Evolutionary conservation across 2,329 filamentous ascomycete genomes (phyloP), one percentile per base, ranked within the genome.

Genomic region (Chrysoporthe austroafricana): DNA sequence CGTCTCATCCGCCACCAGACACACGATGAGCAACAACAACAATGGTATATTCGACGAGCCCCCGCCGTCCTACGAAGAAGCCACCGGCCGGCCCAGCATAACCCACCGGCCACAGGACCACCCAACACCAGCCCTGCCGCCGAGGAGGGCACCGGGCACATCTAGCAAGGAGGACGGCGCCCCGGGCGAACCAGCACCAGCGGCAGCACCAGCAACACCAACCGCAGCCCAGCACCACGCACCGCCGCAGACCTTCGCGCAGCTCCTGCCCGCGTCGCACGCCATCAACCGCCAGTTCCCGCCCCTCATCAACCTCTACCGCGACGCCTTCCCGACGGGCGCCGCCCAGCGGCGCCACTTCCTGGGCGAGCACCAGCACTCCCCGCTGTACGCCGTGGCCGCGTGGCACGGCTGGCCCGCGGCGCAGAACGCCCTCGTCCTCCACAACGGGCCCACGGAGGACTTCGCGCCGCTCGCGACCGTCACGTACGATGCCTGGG

Each of bases 371-470:
- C 73, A 76, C 68, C 74, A 77, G 67, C 54, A 71, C 32, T n/a
- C 70, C 14, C 77, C 77, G 0, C 68, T 77, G n/a, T 79, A 78
- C 68, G 74, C 77, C 3, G 74, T 78, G 2, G 66, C 71, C 18
- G 67, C 73, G 50, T 74, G 76, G 70, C 63, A 72, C 7, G 70
- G 71, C 4, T 73, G 73, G 70, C 16, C 62, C 16, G 26, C 43
- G 11, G 72, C 69, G 6, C 67, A 72, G 32, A 71, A 74, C 59
- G 74, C 77, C 5, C 66, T 79, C 9, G 72, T 77, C 13, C 71
- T 81, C 59, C 77, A 80, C 75, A 76, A 73, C 66, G 78, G 77
- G 1, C 76, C 77, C 7, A 70, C 69, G 66, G 66, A 73, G 13
- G 67, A 70, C 14, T 67, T 66, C n/a, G 73, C 76, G 26, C 68